phyloP scores from a whole-genome alignment of 176 grass and related monocot species.

The Bothriochloa decipiens region DNA sequence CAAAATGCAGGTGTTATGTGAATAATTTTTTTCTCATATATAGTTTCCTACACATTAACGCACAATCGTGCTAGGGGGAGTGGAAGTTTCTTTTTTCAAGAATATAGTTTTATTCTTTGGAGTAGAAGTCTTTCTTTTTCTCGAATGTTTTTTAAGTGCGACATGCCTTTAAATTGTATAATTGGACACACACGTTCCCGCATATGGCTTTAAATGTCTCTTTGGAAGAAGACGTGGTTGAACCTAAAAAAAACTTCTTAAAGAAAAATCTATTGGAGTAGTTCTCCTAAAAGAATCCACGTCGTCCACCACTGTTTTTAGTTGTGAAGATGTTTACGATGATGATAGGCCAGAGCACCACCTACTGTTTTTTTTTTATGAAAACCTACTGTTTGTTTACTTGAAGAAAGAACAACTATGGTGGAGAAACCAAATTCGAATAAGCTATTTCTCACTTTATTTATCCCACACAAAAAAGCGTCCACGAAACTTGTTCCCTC shows the following conservation, averaged over 20 bases:
- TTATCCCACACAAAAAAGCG: not conserved
- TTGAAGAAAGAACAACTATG: not conserved
- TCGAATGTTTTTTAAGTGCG: too few relatives aligned
- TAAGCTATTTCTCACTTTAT: not conserved
- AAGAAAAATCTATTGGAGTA: not conserved
- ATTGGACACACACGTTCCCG: not conserved
- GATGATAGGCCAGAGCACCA: not conserved
- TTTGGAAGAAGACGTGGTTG: not conserved
- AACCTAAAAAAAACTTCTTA: not conserved
- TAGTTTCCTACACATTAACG: too few relatives aligned
- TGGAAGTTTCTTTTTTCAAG: too few relatives aligned
- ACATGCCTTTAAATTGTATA: not conserved
- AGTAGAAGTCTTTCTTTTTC: too few relatives aligned
- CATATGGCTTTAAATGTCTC: too few relatives aligned
- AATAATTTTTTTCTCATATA: too few relatives aligned
- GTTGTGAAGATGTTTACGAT: not conserved
- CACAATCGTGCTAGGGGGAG: too few relatives aligned
- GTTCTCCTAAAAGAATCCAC: too few relatives aligned
- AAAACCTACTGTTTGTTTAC: not conserved
- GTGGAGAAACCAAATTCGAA: conserved; percentile 11
- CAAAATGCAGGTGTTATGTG: too few relatives aligned
- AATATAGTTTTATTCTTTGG: too few relatives aligned
- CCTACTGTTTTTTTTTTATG: too few relatives aligned
- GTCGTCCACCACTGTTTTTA: too few relatives aligned
- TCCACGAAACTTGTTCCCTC: not conserved